Conservation (phyloP, 2,329 filamentous ascomycete genomes). For the Corynespora cassiicola region DNA sequence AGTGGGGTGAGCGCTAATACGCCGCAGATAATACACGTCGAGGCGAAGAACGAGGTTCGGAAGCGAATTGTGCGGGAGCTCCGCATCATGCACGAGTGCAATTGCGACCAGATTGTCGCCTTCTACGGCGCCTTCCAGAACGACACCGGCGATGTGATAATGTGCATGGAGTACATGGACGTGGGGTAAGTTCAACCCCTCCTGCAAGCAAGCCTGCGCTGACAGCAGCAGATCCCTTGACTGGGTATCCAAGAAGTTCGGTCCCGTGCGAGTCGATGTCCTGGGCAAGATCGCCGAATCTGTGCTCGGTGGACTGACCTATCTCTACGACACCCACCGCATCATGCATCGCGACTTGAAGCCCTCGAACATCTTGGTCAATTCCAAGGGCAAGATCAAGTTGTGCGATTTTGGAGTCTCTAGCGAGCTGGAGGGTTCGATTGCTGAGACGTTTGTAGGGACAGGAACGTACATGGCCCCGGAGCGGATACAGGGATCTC, state of each 20-base stretch:
- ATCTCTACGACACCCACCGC: conserved; percentile 92
- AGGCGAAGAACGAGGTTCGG: conserved; percentile 95
- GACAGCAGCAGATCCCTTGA: conserved; percentile 75
- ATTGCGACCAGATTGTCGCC: conserved; percentile 94
- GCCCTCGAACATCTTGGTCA: conserved; percentile 95
- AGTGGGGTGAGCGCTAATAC: conserved; percentile 16
- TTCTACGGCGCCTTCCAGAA: conserved; percentile 98
- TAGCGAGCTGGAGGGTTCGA: conserved; percentile 95
- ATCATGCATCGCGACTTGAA: conserved; percentile 99
- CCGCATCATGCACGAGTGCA: conserved; percentile 98
- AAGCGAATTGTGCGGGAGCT: conserved; percentile 97
- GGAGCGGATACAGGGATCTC: conserved; percentile 94
- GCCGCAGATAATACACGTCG: conserved; percentile 91
- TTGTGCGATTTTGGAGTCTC: conserved; percentile 99
- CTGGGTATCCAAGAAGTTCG: conserved; percentile 91
- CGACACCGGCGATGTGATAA: conserved; percentile 95
- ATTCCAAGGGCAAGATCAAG: conserved; percentile 93
- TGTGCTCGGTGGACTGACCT: conserved; percentile 89
- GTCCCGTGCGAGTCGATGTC: conserved; percentile 93
- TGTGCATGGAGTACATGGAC: conserved; percentile 99
- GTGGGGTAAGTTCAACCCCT: conserved; percentile 74
- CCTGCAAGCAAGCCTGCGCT: too few species aligned
- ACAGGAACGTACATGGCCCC: conserved; percentile 99
- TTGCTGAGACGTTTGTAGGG: conserved; percentile 97
- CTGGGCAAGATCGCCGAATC: conserved; percentile 97